Evolutionary conservation across 1,284 basidiomycete species (phyloP), one percentile per base, ranked within the genome.

Genomic region (Marasmius fiardii): DNA sequence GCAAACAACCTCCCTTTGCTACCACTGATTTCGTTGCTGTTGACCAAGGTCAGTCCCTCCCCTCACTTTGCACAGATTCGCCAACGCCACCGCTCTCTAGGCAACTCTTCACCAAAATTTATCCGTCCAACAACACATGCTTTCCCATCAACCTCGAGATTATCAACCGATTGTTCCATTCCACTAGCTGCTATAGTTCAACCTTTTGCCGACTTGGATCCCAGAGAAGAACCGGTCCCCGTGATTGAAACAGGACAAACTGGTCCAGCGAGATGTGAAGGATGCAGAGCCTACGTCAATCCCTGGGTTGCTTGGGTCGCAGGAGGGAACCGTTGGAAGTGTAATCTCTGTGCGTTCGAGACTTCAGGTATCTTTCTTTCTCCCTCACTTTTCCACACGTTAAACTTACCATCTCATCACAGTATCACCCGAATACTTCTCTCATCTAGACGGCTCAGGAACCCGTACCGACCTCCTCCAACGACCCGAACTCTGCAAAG

Each of bases 271-370:
- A 81, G 97, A 35, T 99, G 97, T 68, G 83, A 81, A 53, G 78
- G 83, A 44, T 99, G 97, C 72, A 81, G 93, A 62, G 93, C 82
- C 0, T 99, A 99, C 71, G 82, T 99, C 66, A 99, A 98, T 68
- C 89, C 95, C 0, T 99, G 95, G 95, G 94, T 90, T 67, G 78
- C 80, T 31, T 99, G 93, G 82, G 77, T 85, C 16, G 83, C 92
- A 35, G 93, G 92, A 8, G 97, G 97, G 2, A 82, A 83, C 59
- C 84, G 80, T 62, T 99, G 95, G 92, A 86, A 82, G 62, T 99
- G 97, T 72, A 99, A 98, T 75, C 70, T 99, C 4, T 99, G 97
- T 71, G 75, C 79, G 7, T 82, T 86, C 58, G 82, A 90, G 61
- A 95, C 92, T 20, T 80, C 87, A 74, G 94, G 94, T 95, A 58